Evolutionary conservation across 192 early-diverging fungal species (phyloP), one percentile per base, ranked within the genome.

Genomic region (Chytriomyces sp.): DNA sequence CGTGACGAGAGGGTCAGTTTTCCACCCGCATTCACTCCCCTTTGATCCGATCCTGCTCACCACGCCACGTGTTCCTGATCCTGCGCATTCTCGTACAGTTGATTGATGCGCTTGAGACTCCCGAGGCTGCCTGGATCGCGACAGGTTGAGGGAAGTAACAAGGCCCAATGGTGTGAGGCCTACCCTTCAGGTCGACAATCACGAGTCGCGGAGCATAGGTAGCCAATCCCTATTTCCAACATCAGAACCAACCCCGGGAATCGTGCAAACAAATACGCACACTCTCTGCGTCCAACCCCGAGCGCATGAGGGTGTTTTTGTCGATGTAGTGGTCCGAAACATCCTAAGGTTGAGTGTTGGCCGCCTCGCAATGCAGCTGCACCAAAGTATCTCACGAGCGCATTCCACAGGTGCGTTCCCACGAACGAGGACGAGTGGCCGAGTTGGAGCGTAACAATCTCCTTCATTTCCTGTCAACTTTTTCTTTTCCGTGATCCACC

Each of bases 331-430:
- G 67, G 22, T 77, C 74, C 22, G 80, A 67, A 87, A 70, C 84
- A 79, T 14, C 77, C 81, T 59, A 84, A 81, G 76, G 89, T 59
- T 28, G 57, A 64, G 30, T 36, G 14, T 65, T 8, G 33, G 17
- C 19, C 60, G 30, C 5, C 17, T 40, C 33, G n/a, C 3, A 39
- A 40, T 3, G n/a, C 2, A 2, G 30, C 22, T 28, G 56, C 12
- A 58, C 30, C n/a, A 62, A 37, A 19, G 3, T 3, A 3, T 5
- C 10, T 32, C 54, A 91, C 93, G 83, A 93, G 91, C 19, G 91
- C 81, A 77, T 96, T 98, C 94, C 95, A 98, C 71, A 88, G 94
- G 80, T 98, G 95, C 19, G 93, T 88, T 10, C 93, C 94, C 2
- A 93, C 91, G 78, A 88, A 95, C 77, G 94, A 95, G 41, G 95